Conservation (phyloP, 2,329 filamentous ascomycete genomes). For the Tolypocladium inflatum region DNA sequence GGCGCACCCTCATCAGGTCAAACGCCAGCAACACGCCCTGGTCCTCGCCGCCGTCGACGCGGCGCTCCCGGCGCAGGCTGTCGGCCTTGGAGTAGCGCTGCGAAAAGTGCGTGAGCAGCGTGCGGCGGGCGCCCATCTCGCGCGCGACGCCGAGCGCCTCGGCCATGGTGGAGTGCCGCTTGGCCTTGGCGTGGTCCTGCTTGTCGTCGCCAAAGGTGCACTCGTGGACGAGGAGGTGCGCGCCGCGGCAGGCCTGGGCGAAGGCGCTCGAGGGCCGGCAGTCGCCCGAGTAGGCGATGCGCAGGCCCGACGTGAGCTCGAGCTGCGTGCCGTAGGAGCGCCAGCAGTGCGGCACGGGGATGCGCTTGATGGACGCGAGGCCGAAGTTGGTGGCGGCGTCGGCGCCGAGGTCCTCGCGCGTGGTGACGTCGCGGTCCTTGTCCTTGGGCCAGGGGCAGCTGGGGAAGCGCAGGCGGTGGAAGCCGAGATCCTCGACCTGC, state of each 20-base stretch:
- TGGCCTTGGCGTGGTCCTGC: conserved; percentile 64
- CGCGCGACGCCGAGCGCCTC: conserved; percentile 75
- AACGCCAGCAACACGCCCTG: conserved; percentile 58
- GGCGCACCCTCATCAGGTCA: conserved; percentile 66
- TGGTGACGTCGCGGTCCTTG: conserved; percentile 17
- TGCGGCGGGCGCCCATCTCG: conserved; percentile 68
- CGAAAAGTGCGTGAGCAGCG: conserved; percentile 88
- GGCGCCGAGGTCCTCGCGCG: conserved; percentile 28
- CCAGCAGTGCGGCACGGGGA: conserved; percentile 68
- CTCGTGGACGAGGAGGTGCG: conserved; percentile 86
- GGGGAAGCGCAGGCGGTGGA: conserved; percentile 36
- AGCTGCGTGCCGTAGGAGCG: conserved; percentile 68
- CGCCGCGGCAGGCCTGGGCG: conserved; percentile 57
- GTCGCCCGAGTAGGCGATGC: conserved; percentile 88
- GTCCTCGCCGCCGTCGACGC: conserved; percentile 23
- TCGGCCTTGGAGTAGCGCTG: conserved; percentile 74
- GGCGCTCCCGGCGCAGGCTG: conserved; percentile 14
- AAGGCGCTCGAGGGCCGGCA: conserved; percentile 72
- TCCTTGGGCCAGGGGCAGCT: conserved; percentile 12
- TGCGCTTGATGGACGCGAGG: conserved; percentile 56
- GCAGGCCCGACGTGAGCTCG: conserved; percentile 71
- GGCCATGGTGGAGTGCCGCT: conserved; percentile 81
- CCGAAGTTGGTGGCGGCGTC: conserved; percentile 44
- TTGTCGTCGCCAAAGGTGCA: conserved; percentile 92
- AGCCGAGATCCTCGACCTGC: conserved; percentile 67